These are phyloP conservation scores for Laguncularia racemosa DNA, from an alignment of 345 rosid species.

Conservation along the genomic window DNA sequence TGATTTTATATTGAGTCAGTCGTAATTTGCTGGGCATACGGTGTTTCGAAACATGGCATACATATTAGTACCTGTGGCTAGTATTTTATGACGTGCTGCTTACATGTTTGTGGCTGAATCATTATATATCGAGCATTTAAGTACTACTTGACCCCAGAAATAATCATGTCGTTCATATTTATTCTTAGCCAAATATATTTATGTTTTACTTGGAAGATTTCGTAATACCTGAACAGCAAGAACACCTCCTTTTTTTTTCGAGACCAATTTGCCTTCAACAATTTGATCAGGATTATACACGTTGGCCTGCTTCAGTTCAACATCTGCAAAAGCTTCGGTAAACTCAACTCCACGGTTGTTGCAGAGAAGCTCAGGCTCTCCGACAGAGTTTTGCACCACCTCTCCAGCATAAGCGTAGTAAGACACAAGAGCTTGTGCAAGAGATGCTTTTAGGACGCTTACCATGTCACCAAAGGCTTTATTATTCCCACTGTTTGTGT, in stretches of 20 bases:
- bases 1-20: too few species aligned
- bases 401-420: constrained; percentile 76
- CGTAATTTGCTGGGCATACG: too few species aligned
- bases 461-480: constrained; percentile 25
- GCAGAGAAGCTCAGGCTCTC: constrained; percentile 80
- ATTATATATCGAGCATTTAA: too few species aligned
- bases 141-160: too few species aligned
- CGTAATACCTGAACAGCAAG: constrained; percentile 60
- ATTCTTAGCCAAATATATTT: too few species aligned
- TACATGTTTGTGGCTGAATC: too few species aligned
- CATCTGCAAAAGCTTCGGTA: constrained; percentile 47
- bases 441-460: constrained; percentile 38
- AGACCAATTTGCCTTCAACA: constrained; percentile 58
- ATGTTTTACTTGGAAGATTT: too few species aligned
- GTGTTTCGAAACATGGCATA: too few species aligned
- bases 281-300: constrained; percentile 59
- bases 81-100: too few species aligned
- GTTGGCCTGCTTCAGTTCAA: constrained; percentile 46
- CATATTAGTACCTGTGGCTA: too few species aligned
- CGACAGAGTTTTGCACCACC: constrained; percentile 42
- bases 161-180: too few species aligned
- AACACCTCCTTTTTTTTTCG: constrained; percentile 47
- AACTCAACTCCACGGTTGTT: constrained; percentile 85
- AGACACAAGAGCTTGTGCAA: constrained; percentile 57
- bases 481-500: constrained; percentile 10